A percentile compares a stretch with the other conserved stretches of the same genome.
Conservation (phyloP, 306 rosid species). For the Cicer pinnatifidum region DNA sequence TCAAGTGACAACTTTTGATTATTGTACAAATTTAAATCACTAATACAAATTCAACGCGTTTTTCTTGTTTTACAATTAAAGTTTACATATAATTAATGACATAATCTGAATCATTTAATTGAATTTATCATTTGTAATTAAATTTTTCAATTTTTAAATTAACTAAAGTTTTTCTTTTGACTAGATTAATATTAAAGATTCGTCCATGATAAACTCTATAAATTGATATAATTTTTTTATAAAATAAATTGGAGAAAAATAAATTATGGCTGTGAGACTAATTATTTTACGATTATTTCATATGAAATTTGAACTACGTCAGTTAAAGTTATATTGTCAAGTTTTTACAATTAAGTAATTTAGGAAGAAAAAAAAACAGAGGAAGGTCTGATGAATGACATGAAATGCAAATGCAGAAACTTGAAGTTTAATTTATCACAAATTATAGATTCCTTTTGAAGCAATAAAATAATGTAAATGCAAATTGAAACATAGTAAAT, state of each 20-base stretch:
- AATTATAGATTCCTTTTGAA: not conserved
- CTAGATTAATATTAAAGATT: not conserved
- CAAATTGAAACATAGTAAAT: not conserved
- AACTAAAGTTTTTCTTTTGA: not conserved
- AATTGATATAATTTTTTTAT: too few species aligned
- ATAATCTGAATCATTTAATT: not conserved
- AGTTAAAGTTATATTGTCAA: too few species aligned
- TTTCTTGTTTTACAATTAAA: not conserved
- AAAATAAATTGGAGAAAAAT: not conserved
- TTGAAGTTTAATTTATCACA: slow-evolving; percentile 1
- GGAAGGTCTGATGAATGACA: slow-evolving; percentile 17
- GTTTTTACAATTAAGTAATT: not conserved
- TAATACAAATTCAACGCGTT: not conserved
- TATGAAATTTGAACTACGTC: too few species aligned
- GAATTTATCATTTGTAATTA: not conserved
- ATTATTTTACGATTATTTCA: too few species aligned
- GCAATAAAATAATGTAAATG: slow-evolving; percentile 36
- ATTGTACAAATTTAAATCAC: not conserved
- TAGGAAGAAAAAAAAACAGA: not conserved
- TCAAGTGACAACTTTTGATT: not conserved
- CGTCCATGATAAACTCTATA: not conserved
- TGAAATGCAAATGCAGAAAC: slow-evolving; percentile 39
- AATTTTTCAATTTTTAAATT: not conserved
- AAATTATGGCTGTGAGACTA: too few species aligned
- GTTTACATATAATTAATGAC: not conserved